Conservation (phyloP, 208 protist genomes). For the Trypanosoma lewisi region DNA sequence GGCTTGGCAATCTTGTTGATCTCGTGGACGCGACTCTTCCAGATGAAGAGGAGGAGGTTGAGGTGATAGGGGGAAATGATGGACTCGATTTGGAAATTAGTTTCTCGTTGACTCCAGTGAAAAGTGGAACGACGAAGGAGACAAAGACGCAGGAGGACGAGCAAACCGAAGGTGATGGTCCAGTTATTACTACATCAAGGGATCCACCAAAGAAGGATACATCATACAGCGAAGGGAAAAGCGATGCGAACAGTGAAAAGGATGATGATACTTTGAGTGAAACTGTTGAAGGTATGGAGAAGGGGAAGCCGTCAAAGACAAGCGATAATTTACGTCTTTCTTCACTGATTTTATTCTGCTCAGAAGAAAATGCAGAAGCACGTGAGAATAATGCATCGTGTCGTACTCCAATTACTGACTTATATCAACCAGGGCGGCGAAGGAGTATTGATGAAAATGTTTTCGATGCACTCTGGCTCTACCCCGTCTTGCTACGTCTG, state of each 20-base stretch:
- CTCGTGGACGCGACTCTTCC: slow-evolving; percentile 34
- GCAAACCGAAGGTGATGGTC: no score
- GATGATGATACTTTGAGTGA: no score
- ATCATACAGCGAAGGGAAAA: no score
- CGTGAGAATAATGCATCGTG: not conserved
- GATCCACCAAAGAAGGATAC: no score
- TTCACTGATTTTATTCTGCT: no score
- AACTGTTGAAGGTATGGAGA: no score
- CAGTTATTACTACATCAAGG: no score
- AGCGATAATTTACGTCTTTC: no score
- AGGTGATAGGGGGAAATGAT: slow-evolving; percentile 33
- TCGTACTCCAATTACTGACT: not conserved
- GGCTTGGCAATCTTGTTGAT: slow-evolving; percentile 56
- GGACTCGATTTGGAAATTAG: slow-evolving; percentile 44
- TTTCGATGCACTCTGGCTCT: slow-evolving; percentile 50
- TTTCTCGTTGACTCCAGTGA: not conserved
- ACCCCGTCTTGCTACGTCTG: slow-evolving; percentile 48
- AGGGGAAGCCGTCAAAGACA: no score
- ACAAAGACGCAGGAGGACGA: no score
- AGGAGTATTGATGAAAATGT: not conserved
- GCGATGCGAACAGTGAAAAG: no score
- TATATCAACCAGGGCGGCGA: not conserved
- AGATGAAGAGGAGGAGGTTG: slow-evolving; percentile 30
- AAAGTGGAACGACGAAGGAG: not conserved
- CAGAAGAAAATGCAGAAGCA: not conserved